Evolutionary conservation across 1,284 basidiomycete species (phyloP).

Genomic region (Ceratobasidium sp.): DNA sequence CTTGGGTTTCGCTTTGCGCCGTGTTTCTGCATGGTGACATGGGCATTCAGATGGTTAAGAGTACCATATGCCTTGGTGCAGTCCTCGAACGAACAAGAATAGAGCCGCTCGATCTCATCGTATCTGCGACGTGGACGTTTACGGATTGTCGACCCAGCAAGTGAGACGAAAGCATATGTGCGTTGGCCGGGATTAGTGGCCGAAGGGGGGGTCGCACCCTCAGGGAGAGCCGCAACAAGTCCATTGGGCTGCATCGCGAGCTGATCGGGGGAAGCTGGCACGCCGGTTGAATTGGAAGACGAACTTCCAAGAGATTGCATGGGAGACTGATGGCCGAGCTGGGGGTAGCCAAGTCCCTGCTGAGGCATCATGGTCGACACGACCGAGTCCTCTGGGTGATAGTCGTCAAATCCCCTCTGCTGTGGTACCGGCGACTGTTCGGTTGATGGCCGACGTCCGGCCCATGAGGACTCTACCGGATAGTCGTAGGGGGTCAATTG

Average conservation of each 20-base stretch:
- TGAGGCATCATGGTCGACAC: too few relatives aligned
- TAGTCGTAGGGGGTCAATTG: constrained; percentile 16
- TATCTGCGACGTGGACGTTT: constrained; percentile 82
- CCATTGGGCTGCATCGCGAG: constrained; percentile 11
- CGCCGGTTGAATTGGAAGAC: constrained; percentile 35
- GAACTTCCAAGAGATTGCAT: constrained; percentile 24
- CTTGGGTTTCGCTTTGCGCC: constrained; percentile 80
- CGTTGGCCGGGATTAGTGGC: constrained; percentile 29
- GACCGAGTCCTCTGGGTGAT: not conserved
- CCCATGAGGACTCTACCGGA: constrained; percentile 19
- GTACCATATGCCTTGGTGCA: constrained; percentile 87
- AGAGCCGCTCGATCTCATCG: constrained; percentile 91
- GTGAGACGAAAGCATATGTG: constrained; percentile 78
- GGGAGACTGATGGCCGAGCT: constrained; percentile 21
- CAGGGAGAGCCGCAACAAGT: constrained; percentile 6
- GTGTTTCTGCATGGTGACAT: constrained; percentile 92
- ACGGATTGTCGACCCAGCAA: constrained; percentile 77
- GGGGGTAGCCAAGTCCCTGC: constrained; percentile 15
- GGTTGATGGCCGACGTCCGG: constrained; percentile 13
- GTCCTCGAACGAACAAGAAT: constrained; percentile 79
- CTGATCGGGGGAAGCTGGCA: constrained; percentile 20
- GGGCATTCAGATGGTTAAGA: constrained; percentile 89
- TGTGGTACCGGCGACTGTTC: constrained; percentile 26
- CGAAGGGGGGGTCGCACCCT: constrained; percentile 11
- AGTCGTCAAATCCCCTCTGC: constrained; percentile 1